These are phyloP conservation scores for Pyrenochaeta sp. DNA, from an alignment of 2,329 filamentous ascomycete species.

Conservation along the genomic window DNA sequence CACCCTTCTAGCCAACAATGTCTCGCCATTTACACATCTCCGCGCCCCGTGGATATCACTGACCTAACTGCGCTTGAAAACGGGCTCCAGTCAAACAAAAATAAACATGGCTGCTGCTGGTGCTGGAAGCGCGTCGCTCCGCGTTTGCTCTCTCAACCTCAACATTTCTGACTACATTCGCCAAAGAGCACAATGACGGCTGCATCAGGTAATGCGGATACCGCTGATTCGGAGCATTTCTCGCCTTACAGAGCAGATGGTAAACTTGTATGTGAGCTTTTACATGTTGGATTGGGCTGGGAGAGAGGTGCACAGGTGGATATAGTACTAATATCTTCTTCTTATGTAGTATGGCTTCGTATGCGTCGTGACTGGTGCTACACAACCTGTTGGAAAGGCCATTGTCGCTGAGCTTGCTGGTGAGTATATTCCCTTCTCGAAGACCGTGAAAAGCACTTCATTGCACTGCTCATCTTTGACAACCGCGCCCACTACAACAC, in stretches of 20 bases:
- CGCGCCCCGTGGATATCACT: slow-evolving; percentile 48
- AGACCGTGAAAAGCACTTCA: background rate
- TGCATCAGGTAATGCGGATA: slow-evolving; percentile 10
- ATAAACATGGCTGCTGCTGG: slow-evolving; percentile 51
- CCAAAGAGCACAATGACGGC: slow-evolving; percentile 10
- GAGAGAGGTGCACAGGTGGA: background rate
- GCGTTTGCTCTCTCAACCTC: background rate
- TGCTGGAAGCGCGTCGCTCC: slow-evolving; percentile 17
- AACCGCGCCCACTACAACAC: background rate
- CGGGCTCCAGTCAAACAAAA: slow-evolving; percentile 13
- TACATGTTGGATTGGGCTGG: background rate
- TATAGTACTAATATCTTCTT: background rate
- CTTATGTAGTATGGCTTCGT: slow-evolving; percentile 66
- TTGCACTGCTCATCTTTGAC: background rate
- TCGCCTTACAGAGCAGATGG: slow-evolving; percentile 67
- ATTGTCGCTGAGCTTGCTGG: slow-evolving; percentile 68
- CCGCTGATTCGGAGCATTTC: slow-evolving; percentile 58
- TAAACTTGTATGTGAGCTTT: slow-evolving; percentile 59
- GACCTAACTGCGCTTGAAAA: slow-evolving; percentile 16
- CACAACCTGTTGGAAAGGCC: slow-evolving; percentile 67
- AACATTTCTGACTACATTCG: background rate
- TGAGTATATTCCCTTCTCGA: slow-evolving; percentile 32
- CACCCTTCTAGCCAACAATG: slow-evolving; percentile 13
- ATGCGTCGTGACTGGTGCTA: slow-evolving; percentile 70
- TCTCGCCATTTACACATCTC: slow-evolving; percentile 36